phyloP scores from a whole-genome alignment of 1,284 basidiomycete genomes.

The Irpex lacteus region DNA sequence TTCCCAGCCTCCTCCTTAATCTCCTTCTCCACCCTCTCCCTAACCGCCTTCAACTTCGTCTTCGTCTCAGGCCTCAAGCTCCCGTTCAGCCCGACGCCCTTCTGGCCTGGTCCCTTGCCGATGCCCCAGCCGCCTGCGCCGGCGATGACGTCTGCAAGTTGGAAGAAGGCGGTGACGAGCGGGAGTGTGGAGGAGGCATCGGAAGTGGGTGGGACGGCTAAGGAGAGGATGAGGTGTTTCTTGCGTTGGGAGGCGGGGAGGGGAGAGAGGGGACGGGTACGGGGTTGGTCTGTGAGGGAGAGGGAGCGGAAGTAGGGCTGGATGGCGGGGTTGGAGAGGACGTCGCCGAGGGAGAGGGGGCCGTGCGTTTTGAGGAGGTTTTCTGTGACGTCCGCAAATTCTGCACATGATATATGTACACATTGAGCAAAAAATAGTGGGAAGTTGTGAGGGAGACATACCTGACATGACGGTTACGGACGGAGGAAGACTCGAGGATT shows the following conservation, averaged over 20 bases:
- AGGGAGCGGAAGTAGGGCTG: conserved; percentile 78
- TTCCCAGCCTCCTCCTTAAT: conserved; percentile 72
- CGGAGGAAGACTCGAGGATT: conserved; percentile 57
- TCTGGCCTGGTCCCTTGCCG: conserved; percentile 30
- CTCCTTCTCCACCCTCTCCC: conserved; percentile 67
- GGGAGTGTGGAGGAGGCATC: conserved; percentile 49
- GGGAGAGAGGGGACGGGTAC: conserved; percentile 58
- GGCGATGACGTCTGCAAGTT: conserved; percentile 66
- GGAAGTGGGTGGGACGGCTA: conserved; percentile 54
- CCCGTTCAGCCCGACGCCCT: conserved; percentile 25
- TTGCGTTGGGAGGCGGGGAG: conserved; percentile 46
- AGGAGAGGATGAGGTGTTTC: conserved; percentile 71
- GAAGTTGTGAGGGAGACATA: conserved; percentile 22
- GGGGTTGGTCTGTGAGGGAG: conserved; percentile 83
- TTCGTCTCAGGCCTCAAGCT: conserved; percentile 77
- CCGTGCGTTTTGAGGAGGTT: conserved; percentile 65
- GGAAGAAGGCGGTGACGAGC: conserved; percentile 68
- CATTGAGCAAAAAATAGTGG: neutral
- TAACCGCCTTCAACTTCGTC: conserved; percentile 67
- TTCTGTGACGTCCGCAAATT: conserved; percentile 81
- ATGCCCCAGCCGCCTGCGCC: conserved; percentile 30
- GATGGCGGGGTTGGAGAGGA: conserved; percentile 62
- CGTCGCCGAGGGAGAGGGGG: conserved; percentile 51
- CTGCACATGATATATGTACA: conserved; percentile 32
- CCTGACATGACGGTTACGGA: conserved; percentile 73